Percentiles rank a stretch among this genome's conserved stretches.
phyloP scores from a whole-genome alignment of 768 basidiomycete genomes.

The Lactifluus volemus region DNA sequence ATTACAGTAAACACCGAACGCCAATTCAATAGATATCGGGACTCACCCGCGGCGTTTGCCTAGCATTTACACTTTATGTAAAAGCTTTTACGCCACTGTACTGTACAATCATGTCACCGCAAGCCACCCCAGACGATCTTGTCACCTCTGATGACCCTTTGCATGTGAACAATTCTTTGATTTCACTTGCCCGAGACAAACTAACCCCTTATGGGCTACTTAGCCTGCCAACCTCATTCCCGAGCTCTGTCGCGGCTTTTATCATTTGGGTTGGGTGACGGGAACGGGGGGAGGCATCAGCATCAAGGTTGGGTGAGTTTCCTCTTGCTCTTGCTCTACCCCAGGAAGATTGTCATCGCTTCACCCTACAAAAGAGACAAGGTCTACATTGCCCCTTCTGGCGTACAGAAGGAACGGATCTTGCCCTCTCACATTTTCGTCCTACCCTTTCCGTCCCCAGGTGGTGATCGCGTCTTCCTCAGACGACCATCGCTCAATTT shows the following conservation, averaged over 20 bases:
- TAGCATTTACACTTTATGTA: not conserved
- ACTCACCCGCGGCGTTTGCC: not conserved
- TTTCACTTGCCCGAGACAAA: not conserved
- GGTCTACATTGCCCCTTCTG: slow-evolving; percentile 82
- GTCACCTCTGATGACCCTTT: slow-evolving; percentile 52
- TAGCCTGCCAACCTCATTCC: slow-evolving; percentile 91
- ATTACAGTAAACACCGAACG: not conserved
- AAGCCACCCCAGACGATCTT: slow-evolving; percentile 36
- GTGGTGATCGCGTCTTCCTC: slow-evolving; percentile 67
- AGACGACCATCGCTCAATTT: slow-evolving; percentile 61
- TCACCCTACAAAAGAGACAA: slow-evolving; percentile 41
- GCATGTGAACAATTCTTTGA: slow-evolving; percentile 37
- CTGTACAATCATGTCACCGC: not conserved
- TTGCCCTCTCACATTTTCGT: slow-evolving; percentile 80
- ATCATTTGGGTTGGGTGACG: slow-evolving; percentile 86
- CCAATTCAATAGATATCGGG: not conserved
- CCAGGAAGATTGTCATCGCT: not conserved
- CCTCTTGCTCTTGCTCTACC: not conserved
- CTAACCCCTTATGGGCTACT: not conserved
- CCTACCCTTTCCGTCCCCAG: slow-evolving; percentile 65
- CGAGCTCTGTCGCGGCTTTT: slow-evolving; percentile 76
- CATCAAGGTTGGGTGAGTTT: slow-evolving; percentile 55
- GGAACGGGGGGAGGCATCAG: slow-evolving; percentile 81
- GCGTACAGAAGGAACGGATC: slow-evolving; percentile 88
- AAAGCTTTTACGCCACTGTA: not conserved